Conservation (phyloP, 148 eudicot genomes). For the Heliamphora exappendiculata region DNA sequence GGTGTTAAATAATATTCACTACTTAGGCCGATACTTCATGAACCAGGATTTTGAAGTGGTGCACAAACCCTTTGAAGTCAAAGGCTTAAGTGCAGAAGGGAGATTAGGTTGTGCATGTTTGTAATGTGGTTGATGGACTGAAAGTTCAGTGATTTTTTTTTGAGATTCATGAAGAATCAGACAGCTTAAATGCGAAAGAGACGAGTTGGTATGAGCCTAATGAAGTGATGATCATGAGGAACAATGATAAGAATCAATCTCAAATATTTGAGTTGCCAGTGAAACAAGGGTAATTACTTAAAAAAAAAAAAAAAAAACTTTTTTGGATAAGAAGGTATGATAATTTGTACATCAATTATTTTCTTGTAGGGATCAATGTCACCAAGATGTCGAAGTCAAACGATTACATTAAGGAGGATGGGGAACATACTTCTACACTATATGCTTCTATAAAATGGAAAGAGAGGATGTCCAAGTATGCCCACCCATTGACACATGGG, state of each 20-base stretch:
- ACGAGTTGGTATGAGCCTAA: no score
- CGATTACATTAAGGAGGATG: neutral
- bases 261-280: no score
- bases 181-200: no score
- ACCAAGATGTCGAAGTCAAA: neutral
- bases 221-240: no score
- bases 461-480: neutral
- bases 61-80: neutral
- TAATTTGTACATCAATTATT: no score
- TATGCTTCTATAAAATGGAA: neutral
- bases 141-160: no score
- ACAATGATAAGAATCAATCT: no score
- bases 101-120: neutral
- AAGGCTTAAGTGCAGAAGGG: neutral
- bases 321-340: no score
- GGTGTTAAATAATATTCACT: neutral
- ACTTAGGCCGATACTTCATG: neutral
- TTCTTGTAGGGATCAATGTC: neutral
- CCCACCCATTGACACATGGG: no score
- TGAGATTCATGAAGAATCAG: neutral
- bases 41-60: neutral
- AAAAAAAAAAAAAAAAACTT: no score
- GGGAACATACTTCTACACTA: neutral
- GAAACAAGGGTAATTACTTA: no score
- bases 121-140: no score